Conservation (phyloP, 169 alveolate genomes). For the Plasmodium fragile region DNA sequence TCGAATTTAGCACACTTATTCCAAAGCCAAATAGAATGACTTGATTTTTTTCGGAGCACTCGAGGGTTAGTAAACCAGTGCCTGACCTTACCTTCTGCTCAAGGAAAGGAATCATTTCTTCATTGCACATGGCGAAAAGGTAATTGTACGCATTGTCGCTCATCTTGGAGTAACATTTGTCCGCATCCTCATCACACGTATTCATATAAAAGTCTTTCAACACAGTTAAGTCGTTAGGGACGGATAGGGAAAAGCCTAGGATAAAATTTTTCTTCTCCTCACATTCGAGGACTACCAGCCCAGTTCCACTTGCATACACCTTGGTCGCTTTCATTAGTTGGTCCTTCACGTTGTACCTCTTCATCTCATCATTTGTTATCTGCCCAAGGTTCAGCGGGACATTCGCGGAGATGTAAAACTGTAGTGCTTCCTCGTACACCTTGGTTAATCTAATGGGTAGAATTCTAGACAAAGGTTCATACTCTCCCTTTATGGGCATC, state of each 20-base stretch:
- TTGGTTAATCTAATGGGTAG: constrained; percentile 53
- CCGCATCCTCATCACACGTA: constrained; percentile 63
- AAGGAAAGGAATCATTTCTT: constrained; percentile 57
- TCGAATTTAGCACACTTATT: constrained; percentile 62
- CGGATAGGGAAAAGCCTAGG: constrained; percentile 57
- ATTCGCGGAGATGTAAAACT: constrained; percentile 40
- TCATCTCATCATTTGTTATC: constrained; percentile 44
- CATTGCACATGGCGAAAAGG: constrained; percentile 72
- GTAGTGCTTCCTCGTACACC: constrained; percentile 55
- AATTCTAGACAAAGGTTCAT: constrained; percentile 79
- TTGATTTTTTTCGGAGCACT: constrained; percentile 65
- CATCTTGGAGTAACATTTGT: constrained; percentile 68
- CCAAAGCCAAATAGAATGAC: constrained; percentile 68
- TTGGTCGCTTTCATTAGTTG: constrained; percentile 43
- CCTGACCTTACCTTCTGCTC: constrained; percentile 62
- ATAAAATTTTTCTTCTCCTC: constrained; percentile 71
- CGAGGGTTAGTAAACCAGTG: constrained; percentile 54
- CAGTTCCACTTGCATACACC: constrained; percentile 42
- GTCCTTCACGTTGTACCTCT: constrained; percentile 32
- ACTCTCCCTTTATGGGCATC: constrained; percentile 85
- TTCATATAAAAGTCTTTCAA: constrained; percentile 51
- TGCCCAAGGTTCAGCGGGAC: constrained; percentile 49
- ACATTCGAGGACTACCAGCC: constrained; percentile 64
- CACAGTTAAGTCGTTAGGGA: constrained; percentile 59
- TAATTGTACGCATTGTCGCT: constrained; percentile 51